Evolutionary conservation across 306 rosid species (phyloP).

Genomic region (Begonia peltatifolia): DNA sequence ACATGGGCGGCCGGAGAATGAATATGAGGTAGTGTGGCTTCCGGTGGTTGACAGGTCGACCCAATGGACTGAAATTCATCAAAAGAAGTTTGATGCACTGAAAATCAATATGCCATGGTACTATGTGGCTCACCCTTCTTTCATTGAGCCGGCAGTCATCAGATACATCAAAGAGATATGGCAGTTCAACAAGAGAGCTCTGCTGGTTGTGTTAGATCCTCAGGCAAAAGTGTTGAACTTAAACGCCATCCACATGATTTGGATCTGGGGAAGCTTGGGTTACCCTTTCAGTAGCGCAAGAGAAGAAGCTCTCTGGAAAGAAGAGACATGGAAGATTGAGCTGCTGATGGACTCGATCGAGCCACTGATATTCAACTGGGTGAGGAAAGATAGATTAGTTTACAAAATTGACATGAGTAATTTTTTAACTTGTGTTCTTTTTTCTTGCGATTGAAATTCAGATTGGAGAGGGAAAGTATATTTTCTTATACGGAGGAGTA

Average conservation of each 20-base stretch:
- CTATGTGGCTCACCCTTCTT: conserved; percentile 31
- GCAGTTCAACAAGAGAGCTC: conserved; percentile 40
- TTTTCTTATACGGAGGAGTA: conserved; percentile 40
- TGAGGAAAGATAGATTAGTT: not conserved
- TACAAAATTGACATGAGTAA: no score
- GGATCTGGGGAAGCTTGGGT: conserved; percentile 56
- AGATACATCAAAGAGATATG: conserved; percentile 34
- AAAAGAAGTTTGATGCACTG: conserved; percentile 14
- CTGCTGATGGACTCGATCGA: conserved; percentile 37
- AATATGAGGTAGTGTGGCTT: conserved; percentile 45
- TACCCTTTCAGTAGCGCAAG: conserved; percentile 42
- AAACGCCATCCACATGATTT: conserved; percentile 60
- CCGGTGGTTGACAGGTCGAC: conserved; percentile 27
- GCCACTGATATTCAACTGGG: conserved; percentile 34
- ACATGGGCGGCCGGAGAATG: conserved; percentile 13
- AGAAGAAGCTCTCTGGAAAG: conserved; percentile 53
- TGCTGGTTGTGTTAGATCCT: conserved; percentile 47
- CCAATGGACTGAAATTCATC: conserved; percentile 7
- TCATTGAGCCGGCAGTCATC: conserved; percentile 27
- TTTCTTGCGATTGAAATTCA: conserved; percentile 3
- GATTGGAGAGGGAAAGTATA: conserved; percentile 32
- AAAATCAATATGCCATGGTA: conserved; percentile 37
- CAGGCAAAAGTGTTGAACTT: conserved; percentile 39
- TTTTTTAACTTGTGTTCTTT: no score
- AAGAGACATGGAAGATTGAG: conserved; percentile 47